phyloP scores from a whole-genome alignment of 2,329 filamentous ascomycete species.

The Aspergillus pseudoterreus region DNA sequence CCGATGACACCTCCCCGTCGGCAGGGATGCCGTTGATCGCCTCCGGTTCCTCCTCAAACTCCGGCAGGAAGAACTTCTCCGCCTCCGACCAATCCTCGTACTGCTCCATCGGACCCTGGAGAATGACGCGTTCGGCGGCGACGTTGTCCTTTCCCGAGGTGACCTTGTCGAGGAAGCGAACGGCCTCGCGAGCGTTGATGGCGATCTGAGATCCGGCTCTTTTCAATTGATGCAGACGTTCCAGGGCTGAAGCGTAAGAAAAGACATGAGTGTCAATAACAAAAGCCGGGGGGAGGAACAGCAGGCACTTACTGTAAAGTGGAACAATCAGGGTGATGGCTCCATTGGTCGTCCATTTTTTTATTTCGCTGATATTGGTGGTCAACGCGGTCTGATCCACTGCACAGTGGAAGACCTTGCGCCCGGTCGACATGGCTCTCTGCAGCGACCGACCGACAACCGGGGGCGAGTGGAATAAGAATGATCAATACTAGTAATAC shows the following conservation, averaged over 20 bases:
- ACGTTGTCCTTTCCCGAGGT: conserved; percentile 46
- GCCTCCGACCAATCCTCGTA: conserved; percentile 46
- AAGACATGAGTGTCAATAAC: background rate
- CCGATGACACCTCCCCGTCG: conserved; percentile 14
- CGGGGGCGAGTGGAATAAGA: conserved; percentile 13
- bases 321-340: conserved; percentile 50
- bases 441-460: conserved; percentile 19
- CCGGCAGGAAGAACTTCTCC: conserved; percentile 43
- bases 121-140: conserved; percentile 39
- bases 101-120: conserved; percentile 50
- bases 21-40: conserved; percentile 14
- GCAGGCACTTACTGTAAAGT: conserved; percentile 44
- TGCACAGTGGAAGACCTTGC: conserved; percentile 50
- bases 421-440: conserved; percentile 37
- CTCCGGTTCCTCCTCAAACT: conserved; percentile 41
- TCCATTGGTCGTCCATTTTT: conserved; percentile 49
- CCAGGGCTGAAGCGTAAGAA: conserved; percentile 35
- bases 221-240: conserved; percentile 45
- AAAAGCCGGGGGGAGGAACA: too few species aligned
- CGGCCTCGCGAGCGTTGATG: conserved; percentile 49
- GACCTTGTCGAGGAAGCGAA: conserved; percentile 50
- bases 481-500: conserved; percentile 10
- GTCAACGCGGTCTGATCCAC: conserved; percentile 52
- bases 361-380: conserved; percentile 51
- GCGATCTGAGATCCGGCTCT: conserved; percentile 45